phyloP scores from a whole-genome alignment of 2,329 filamentous ascomycete genomes.

The Emmonsia crescens region DNA sequence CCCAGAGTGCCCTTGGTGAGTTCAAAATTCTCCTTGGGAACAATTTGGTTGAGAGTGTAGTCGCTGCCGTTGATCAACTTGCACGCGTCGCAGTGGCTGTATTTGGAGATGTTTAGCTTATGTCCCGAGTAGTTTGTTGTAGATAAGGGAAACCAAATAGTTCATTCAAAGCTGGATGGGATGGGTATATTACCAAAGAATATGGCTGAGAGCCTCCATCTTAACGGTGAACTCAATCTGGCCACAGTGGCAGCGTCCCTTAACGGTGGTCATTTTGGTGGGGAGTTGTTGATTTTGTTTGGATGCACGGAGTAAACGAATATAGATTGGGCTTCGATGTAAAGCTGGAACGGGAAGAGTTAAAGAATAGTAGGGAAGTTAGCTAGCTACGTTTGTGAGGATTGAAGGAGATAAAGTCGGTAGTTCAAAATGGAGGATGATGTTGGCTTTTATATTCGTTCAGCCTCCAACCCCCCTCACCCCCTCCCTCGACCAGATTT shows the following conservation, averaged over 20 bases:
- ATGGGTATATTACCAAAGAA: constrained; percentile 22
- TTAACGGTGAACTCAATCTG: constrained; percentile 42
- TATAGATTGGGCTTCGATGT: background rate
- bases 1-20: constrained; percentile 43
- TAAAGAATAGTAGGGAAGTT: background rate
- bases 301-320: no score
- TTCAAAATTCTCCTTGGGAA: constrained; percentile 39
- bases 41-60: constrained; percentile 46
- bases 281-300: background rate
- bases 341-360: background rate
- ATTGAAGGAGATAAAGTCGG: background rate
- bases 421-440: background rate
- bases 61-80: constrained; percentile 41
- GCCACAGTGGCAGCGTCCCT: constrained; percentile 47
- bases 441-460: background rate
- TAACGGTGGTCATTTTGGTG: constrained; percentile 34
- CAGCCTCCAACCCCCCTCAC: background rate
- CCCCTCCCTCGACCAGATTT: background rate
- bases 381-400: background rate
- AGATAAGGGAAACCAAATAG: background rate
- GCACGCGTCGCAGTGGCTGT: constrained; percentile 48
- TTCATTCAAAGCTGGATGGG: background rate
- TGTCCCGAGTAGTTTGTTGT: background rate
- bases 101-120: background rate
- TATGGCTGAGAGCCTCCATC: constrained; percentile 36